These are phyloP conservation scores for Ustanciosporium gigantosporum DNA, from an alignment of 1,284 basidiomycete species.

Conservation along the genomic window DNA sequence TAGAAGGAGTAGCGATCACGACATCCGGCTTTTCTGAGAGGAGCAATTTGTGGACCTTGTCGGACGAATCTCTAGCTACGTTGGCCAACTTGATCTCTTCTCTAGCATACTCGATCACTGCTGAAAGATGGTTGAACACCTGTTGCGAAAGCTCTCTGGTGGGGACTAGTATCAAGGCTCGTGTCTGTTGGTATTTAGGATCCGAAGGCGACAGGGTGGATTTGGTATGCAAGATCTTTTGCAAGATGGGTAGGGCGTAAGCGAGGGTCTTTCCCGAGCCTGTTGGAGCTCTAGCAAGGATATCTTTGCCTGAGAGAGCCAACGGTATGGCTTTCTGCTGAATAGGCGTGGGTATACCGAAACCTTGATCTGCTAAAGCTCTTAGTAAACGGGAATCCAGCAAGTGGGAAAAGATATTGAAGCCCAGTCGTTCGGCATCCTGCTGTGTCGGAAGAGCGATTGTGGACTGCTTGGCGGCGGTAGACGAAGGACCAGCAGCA, in stretches of 20 bases:
- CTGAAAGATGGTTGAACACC: slow-evolving; percentile 74
- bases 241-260: slow-evolving; percentile 86
- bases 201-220: slow-evolving; percentile 61
- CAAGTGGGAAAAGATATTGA: slow-evolving; percentile 67
- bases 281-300: slow-evolving; percentile 89
- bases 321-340: slow-evolving; percentile 78
- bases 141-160: slow-evolving; percentile 93
- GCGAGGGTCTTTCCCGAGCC: slow-evolving; percentile 97
- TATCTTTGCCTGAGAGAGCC: slow-evolving; percentile 85
- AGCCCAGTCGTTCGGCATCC: slow-evolving; percentile 35
- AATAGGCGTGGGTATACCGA: slow-evolving; percentile 78
- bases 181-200: slow-evolving; percentile 68
- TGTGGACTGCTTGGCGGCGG: slow-evolving; percentile 19
- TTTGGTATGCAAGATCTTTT: slow-evolving; percentile 84
- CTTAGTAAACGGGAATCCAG: slow-evolving; percentile 74
- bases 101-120: slow-evolving; percentile 74
- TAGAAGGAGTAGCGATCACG: slow-evolving; percentile 86
- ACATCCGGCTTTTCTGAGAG: slow-evolving; percentile 91
- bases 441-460: slow-evolving; percentile 30
- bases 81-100: slow-evolving; percentile 75
- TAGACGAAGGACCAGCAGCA: neutral
- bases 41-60: slow-evolving; percentile 78
- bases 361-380: slow-evolving; percentile 78
- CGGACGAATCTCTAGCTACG: slow-evolving; percentile 68
- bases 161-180: slow-evolving; percentile 86